Conservation (phyloP, 2,329 filamentous ascomycete species). For the Atkinsonella texensis region DNA sequence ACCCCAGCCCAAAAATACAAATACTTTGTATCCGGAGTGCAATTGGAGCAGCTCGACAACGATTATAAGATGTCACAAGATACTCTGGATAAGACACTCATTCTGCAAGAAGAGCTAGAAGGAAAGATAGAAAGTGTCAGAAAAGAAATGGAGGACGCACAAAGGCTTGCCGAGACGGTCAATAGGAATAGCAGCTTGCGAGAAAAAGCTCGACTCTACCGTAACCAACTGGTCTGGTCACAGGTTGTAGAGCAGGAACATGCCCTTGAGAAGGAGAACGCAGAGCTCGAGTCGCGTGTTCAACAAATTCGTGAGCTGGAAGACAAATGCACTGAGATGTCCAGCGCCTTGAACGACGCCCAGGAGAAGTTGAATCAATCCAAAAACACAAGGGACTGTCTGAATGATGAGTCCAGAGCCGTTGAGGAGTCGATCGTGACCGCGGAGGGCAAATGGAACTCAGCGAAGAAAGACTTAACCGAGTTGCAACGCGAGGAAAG, state of each 20-base stretch:
- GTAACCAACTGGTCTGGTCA: slow-evolving; percentile 69
- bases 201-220: slow-evolving; percentile 44
- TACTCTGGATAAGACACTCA: slow-evolving; percentile 52
- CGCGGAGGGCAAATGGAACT: slow-evolving; percentile 40
- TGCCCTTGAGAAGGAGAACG: slow-evolving; percentile 25
- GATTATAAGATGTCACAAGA: slow-evolving; percentile 82
- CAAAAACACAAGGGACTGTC: slow-evolving; percentile 26
- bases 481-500: slow-evolving; percentile 52
- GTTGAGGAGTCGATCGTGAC: slow-evolving; percentile 30
- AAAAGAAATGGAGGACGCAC: slow-evolving; percentile 43
- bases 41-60: slow-evolving; percentile 80
- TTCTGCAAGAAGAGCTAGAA: slow-evolving; percentile 24
- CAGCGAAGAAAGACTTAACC: slow-evolving; percentile 39
- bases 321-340: slow-evolving; percentile 25
- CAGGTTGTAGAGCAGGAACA: slow-evolving; percentile 70
- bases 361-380: slow-evolving; percentile 32
- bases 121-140: slow-evolving; percentile 23
- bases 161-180: slow-evolving; percentile 51
- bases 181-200: slow-evolving; percentile 55
- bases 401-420: slow-evolving; percentile 33
- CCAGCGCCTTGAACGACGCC: slow-evolving; percentile 34
- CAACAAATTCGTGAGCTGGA: slow-evolving; percentile 17
- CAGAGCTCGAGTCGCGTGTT: slow-evolving; percentile 15
- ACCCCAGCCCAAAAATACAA: slow-evolving; percentile 81
- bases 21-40: slow-evolving; percentile 90